Conservation (phyloP, 2,329 filamentous ascomycete genomes). For the Colletotrichum falcatum region DNA sequence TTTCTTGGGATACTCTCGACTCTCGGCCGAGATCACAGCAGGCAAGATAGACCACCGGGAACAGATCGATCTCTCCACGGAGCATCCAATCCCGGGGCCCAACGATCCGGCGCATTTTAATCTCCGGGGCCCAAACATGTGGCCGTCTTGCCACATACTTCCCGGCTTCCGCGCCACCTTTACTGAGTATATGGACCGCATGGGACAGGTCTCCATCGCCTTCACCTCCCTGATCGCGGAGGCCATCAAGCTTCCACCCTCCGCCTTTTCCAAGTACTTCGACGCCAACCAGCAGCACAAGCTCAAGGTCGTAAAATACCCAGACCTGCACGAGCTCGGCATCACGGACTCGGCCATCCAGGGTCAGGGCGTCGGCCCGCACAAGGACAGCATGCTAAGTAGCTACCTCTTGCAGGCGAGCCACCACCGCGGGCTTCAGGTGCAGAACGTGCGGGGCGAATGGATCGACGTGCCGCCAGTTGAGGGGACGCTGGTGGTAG, state of each 20-base stretch:
- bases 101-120: constrained; percentile 78
- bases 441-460: constrained; percentile 80
- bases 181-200: constrained; percentile 79
- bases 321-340: constrained; percentile 73
- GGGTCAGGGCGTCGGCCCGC: constrained; percentile 77
- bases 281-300: constrained; percentile 83
- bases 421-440: constrained; percentile 81
- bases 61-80: constrained; percentile 87
- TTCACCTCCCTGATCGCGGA: constrained; percentile 88
- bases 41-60: constrained; percentile 83
- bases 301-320: constrained; percentile 90
- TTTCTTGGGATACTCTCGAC: constrained; percentile 76
- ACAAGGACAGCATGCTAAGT: constrained; percentile 88
- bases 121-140: constrained; percentile 82
- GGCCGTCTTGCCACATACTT: constrained; percentile 73
- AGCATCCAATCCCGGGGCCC: constrained; percentile 74
- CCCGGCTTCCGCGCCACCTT: constrained; percentile 77
- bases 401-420: constrained; percentile 86
- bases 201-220: constrained; percentile 77
- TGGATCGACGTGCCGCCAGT: constrained; percentile 89
- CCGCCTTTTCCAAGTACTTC: constrained; percentile 84
- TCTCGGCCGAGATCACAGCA: constrained; percentile 78
- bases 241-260: constrained; percentile 76
- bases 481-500: constrained; percentile 83
- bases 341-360: constrained; percentile 52